Evolutionary conservation across 805 yeast genomes (phyloP), one percentile per base, ranked within the genome.

Genomic region (Wickerhamiella vanderwaltii): DNA sequence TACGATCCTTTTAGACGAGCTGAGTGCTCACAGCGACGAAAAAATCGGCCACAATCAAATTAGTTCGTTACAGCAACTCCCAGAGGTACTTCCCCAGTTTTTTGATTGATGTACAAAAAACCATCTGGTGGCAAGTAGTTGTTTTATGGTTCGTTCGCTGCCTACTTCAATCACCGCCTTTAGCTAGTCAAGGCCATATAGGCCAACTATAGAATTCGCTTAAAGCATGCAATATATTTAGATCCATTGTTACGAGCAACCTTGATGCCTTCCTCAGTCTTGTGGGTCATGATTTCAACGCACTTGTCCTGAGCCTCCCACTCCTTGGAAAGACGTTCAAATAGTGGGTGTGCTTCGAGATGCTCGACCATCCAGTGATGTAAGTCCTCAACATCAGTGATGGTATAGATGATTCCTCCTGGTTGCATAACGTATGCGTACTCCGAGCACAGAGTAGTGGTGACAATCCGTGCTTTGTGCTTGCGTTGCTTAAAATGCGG

Each of bases 181-280:
- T n/a, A n/a, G n/a, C n/a, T n/a, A n/a, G n/a, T n/a, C n/a, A n/a
- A n/a, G n/a, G n/a, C n/a, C n/a, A n/a, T n/a, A n/a, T n/a, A n/a
- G n/a, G n/a, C n/a, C 28, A 24, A 24, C 11, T 24, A 12, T 24
- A 9, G 9, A 12, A 24, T 9, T 19, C 45, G 41, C 25, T 28
- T 20, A 59, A 77, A 87, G 56, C 97, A 91, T 16, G 96, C 96
- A 26, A 86, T 71, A 61, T 69, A 91, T 59, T 91, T 91, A 48
- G 66, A 68, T 23, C 98, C 98, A 31, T 79, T 71, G 58, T 91
- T 91, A 55, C 98, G 74, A 35, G 77, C 79, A 28, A 91, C 98
- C 62, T 91, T 91, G 64, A 91, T 87, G 45, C 98, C 98, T 62
- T 91, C 98, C 62, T 91, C 98, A 1, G 98, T 91, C n/a, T 91